Evolutionary conservation across 805 yeast genomes (phyloP), one percentile per base, ranked within the genome.

Genomic region (Kurtzmaniella fragi): DNA sequence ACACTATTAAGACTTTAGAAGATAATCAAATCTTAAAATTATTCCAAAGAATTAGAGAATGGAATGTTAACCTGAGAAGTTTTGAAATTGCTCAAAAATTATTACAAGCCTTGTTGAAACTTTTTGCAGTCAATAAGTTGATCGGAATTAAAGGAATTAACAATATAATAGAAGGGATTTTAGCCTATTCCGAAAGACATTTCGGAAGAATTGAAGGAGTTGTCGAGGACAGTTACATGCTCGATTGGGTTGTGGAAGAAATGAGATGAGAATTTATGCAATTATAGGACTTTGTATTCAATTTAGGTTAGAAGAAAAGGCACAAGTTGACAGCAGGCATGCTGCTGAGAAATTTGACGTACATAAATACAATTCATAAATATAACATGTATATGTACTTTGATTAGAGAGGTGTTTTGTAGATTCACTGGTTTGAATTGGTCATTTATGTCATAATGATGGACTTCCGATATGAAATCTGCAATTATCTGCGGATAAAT

Each of bases 101-200:
- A 31, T 70, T 91, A 38, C 71, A 77, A 46, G 81, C 85, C 17
- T 62, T 91, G 27, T 64, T 93, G 42, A 61, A 65, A 31, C 69
- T 67, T 34, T 77, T 78, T 48, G 65, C 73, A 15, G 66, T 82
- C 25, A 78, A 77, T 14, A 70, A 70, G 40, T 58, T 90, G 35
- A 71, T 75, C 46, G 78, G 77, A 49, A 73, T 85, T 30, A 80
- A 80, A 4, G 90, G 89, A 2, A 65, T 88, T 46, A 74, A 82
- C 62, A 71, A 70, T 32, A 63, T 80, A 11, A 70, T 91, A 8
- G 95, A 84, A 41, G 72, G 83, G n/a, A 75, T 93, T 39, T 61
- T 87, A 30, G 96, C 98, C 3, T 93, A 93, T 60, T 84, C 84
- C 45, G 88, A 86, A 53, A 78, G 98, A 52, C 99, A 93, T 61